Conservation (phyloP, 495 filamentous ascomycete species). For the Aspergillus biplanus region DNA sequence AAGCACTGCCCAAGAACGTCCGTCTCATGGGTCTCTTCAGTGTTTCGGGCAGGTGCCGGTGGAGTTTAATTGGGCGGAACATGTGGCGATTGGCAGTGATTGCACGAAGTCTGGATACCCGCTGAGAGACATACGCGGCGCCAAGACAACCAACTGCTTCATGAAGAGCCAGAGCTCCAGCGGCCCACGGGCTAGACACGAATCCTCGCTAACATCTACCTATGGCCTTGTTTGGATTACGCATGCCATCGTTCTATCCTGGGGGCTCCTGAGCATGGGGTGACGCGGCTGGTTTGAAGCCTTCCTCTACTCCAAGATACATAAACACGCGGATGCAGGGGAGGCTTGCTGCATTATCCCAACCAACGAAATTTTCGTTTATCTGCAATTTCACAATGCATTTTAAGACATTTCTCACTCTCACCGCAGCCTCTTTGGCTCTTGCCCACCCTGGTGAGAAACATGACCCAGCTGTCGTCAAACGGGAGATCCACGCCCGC, state of each 20-base stretch:
- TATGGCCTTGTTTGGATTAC: constrained; percentile 10
- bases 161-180: background rate
- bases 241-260: background rate
- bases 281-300: constrained; percentile 19
- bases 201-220: background rate
- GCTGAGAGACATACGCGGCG: constrained; percentile 24
- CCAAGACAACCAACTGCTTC: constrained; percentile 18
- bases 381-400: constrained; percentile 14
- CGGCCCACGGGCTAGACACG: background rate
- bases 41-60: background rate
- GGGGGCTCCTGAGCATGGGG: background rate
- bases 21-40: background rate
- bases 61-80: background rate
- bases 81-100: too few species aligned
- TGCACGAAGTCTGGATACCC: background rate
- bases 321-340: background rate
- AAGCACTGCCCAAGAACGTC: constrained; percentile 5
- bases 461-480: constrained; percentile 37
- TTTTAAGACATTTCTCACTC: constrained; percentile 33
- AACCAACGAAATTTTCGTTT: background rate
- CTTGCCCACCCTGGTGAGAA: constrained; percentile 44
- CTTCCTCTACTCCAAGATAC: background rate
- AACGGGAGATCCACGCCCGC: constrained; percentile 36
- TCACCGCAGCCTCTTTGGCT: constrained; percentile 32
- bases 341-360: background rate